These are phyloP conservation scores for Penicillium alfredii DNA, from an alignment of 495 filamentous ascomycete genomes.

Conservation along the genomic window DNA sequence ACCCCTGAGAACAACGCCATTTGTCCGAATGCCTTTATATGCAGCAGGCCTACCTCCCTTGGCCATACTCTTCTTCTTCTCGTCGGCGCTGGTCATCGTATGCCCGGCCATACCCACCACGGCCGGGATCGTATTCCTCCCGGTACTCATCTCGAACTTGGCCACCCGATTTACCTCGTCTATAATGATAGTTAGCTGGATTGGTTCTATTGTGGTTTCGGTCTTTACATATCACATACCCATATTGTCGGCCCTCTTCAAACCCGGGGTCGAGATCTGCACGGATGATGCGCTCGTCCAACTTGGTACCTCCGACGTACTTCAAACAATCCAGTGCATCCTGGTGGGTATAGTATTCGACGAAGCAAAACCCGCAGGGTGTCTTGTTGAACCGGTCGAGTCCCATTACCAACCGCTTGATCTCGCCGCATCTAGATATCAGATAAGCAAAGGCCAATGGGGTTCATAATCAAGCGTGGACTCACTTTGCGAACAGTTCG, in stretches of 20 bases:
- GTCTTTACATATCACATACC: constrained; percentile 39
- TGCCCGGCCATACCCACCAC: constrained; percentile 76
- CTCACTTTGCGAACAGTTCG: constrained; percentile 85
- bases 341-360: constrained; percentile 97
- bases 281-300: constrained; percentile 93
- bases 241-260: constrained; percentile 91
- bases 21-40: constrained; percentile 19
- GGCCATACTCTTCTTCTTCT: constrained; percentile 48
- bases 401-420: constrained; percentile 98
- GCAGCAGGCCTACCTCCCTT: constrained; percentile 35
- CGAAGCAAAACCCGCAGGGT: constrained; percentile 97
- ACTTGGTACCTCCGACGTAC: constrained; percentile 96
- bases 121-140: constrained; percentile 90
- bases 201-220: constrained; percentile 1
- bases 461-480: not conserved
- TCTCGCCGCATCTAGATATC: constrained; percentile 71
- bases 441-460: not conserved
- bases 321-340: constrained; percentile 97
- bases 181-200: constrained; percentile 28
- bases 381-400: constrained; percentile 95
- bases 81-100: constrained; percentile 58
- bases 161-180: constrained; percentile 83
- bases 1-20: constrained; percentile 34
- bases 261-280: constrained; percentile 98
- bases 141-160: constrained; percentile 98